Base-by-base conservation (phyloP, 2,329 filamentous ascomycete genomes). In the Ophiognomonia clavigignenti-juglandacearum region DNA sequence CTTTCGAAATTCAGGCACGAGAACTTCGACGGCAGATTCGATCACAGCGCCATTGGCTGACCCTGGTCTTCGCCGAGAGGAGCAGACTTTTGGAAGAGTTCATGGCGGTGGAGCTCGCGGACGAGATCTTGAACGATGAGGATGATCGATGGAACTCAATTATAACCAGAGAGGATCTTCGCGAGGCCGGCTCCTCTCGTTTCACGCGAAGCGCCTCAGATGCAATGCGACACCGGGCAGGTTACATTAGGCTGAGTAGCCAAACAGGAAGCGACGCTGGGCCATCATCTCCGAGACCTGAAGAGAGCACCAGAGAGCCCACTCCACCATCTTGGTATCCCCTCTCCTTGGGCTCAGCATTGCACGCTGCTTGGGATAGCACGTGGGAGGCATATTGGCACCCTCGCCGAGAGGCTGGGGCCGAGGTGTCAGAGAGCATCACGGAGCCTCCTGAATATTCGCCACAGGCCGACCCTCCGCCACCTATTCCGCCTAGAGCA, bases 1-100 rank as follows among this genome's bases (percentile, higher is more conserved):
- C 29, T 2, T 43, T 57, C 10, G 55, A 59, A 2, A 59, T 61
- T 16, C 60, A 59, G 37, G 59, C 61, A 39, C 56, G 53, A 14
- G 66, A 65, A 14, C 57, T 67, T 20, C 50, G 52, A 32, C 61
- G 54, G 42, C 64, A 61, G 24, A 65, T 65, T 39, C 54, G 53
- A 6, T 73, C 71, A 0, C 74, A 80, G 62, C 59, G 64, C 47
- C 64, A 60, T 47, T 81, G 77, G 77, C 58, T 71, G 20, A 60
- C 63, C 29, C 64, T 67, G 35, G 69, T 77, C 4, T 52, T 69
- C 5, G 57, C 65, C 6, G 75, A 77, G 58, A 65, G 75, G 10
- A 57, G 55, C 24, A 62, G 59, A 31, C 56, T 77, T 53, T 59
- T 80, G 39, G 59, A 50, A 6, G 68, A 67, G 24, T 60, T 65